Evolutionary conservation across 169 alveolate species (phyloP), one percentile per base, ranked within the genome.

Genomic region (Cryptosporidium tyzzeri): DNA sequence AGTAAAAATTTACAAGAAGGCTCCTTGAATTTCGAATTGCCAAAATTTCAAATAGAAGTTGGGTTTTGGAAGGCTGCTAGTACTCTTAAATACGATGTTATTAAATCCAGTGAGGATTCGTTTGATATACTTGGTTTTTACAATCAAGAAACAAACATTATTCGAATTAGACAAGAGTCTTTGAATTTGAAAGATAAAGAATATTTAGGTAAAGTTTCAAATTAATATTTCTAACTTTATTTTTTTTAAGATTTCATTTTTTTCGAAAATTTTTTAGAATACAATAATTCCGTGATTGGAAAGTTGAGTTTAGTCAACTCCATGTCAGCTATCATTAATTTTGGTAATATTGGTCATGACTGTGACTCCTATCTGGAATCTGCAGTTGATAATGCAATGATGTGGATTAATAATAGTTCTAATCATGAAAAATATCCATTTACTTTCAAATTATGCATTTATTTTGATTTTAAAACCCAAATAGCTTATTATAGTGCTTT

Each of bases 161-260:
- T 80, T 65, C 51, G 89, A 80, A 44, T 80, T 16, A 80, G 75
- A 44, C 39, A 59, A 6, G 75, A 80, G 31, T 80, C 89, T 12
- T 23, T 80, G 7, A 62, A 80, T 18, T 16, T 7, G 7, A 73
- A 71, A 14, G 37, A 73, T 26, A 31, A 7, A 16, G 70, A 73
- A 0, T 26, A 5, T 33, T 55, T 59, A 73, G 86, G 86, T 73
- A 73, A 6, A 53, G 26, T 44, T 69, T 35, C 50, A 26, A 70
- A 31, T 31, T 31, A 31, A 31, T 31, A 31, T 31, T 31, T 31
- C 35, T 31, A 31, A 31, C 35, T 31, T 31, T 1, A 31, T 31
- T 31, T 31, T 70, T 70, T 48, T 26, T 9, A 9, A 70, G 5
- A 5, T 41, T 9, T 26, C 4, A 21, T 70, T 70, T 14, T 3